Evolutionary conservation across 345 rosid genomes (phyloP), one percentile per base, ranked within the genome.

Genomic region (Euphorbia lathyris): DNA sequence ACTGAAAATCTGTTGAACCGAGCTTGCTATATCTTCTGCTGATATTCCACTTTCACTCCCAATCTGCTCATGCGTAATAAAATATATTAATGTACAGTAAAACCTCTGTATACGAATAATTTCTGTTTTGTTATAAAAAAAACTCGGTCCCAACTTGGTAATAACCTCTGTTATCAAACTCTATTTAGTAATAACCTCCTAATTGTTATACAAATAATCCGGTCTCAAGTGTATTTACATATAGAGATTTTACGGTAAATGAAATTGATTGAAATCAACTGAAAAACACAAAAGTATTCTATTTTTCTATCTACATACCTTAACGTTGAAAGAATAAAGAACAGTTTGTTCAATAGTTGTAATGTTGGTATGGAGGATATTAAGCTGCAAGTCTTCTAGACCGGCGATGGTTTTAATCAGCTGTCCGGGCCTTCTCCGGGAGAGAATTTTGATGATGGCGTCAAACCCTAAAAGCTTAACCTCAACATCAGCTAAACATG

Each of bases 271-370:
- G 4, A 34, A 34, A 34, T 34, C 7, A 3, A 34, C 4, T 34
- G 30, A 55, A 55, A 13, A 56, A 25, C 16, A 57, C 14, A 19
- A 8, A n/a, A n/a, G n/a, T n/a, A n/a, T n/a, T n/a, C n/a, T n/a
- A n/a, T n/a, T n/a, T n/a, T n/a, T n/a, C n/a, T n/a, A 57, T 6
- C n/a, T 20, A 48, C 14, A 5, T 81, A 88, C 99, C 96, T 92
- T 95, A 81, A 88, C 98, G 57, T 87, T 95, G 66, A 95, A 92
- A 57, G 99, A 95, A 77, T 92, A 92, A 19, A 95, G 90, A 55
- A 95, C 98, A 13, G 97, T 95, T 79, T 92, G 98, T 67, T 92
- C 98, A 68, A 92, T 90, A 79, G 97, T 92, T 64, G 99, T 92
- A 73, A 95, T 95, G 77, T 90, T 95, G 76, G 96, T 88, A 74